phyloP scores from a whole-genome alignment of 1,284 basidiomycete species.

The Ceratobasidium sp. region DNA sequence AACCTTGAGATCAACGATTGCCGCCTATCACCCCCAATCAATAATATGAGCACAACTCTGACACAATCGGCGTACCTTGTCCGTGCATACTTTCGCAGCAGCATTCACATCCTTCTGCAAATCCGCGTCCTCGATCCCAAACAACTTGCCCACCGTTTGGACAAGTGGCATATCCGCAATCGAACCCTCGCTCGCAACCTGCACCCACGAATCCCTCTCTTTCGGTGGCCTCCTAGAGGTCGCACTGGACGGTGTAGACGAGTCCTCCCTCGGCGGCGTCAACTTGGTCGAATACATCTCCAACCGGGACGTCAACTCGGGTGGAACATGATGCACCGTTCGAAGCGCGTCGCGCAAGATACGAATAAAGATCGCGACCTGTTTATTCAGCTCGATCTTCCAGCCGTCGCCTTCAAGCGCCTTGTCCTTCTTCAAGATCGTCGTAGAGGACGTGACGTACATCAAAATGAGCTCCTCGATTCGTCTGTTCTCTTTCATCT shows the following conservation, averaged over 20 bases:
- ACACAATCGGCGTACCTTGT: slow-evolving; percentile 69
- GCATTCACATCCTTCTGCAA: slow-evolving; percentile 82
- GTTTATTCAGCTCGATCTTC: slow-evolving; percentile 92
- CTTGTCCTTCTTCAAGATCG: slow-evolving; percentile 85
- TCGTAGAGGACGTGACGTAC: slow-evolving; percentile 92
- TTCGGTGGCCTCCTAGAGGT: background rate
- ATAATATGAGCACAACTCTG: slow-evolving; percentile 34
- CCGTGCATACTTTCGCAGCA: slow-evolving; percentile 77
- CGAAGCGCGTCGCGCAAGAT: slow-evolving; percentile 85
- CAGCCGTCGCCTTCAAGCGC: slow-evolving; percentile 83
- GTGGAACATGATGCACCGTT: slow-evolving; percentile 79
- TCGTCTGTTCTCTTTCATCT: slow-evolving; percentile 96
- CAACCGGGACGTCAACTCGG: slow-evolving; percentile 83
- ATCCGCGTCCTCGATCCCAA: slow-evolving; percentile 77
- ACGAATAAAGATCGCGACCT: slow-evolving; percentile 88
- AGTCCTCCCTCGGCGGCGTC: slow-evolving; percentile 61
- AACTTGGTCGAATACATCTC: slow-evolving; percentile 88
- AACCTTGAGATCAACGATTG: slow-evolving; percentile 86
- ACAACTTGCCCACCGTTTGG: slow-evolving; percentile 76
- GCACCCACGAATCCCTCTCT: slow-evolving; percentile 41
- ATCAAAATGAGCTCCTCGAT: slow-evolving; percentile 97
- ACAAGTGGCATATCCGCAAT: slow-evolving; percentile 79
- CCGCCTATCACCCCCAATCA: slow-evolving; percentile 68
- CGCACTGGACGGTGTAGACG: slow-evolving; percentile 57
- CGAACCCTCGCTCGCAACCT: slow-evolving; percentile 64